A percentile compares a stretch with the other conserved stretches of the same genome.
These are phyloP conservation scores for Aurinia saxatilis DNA, from an alignment of 345 rosid genomes.

Conservation along the genomic window DNA sequence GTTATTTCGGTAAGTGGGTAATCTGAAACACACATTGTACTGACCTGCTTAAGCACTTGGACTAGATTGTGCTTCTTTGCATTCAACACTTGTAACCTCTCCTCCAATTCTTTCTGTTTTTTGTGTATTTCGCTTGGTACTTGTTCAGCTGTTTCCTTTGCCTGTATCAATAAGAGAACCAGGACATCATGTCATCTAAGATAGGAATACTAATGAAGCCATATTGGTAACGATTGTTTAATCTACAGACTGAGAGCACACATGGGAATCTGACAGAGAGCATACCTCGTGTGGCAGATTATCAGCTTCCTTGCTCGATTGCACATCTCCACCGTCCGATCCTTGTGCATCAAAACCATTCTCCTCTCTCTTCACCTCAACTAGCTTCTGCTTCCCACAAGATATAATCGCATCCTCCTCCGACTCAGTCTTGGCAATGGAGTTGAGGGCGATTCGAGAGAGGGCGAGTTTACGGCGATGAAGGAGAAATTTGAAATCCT, in stretches of 20 bases:
- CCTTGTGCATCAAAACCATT: neutral
- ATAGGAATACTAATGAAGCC: neutral
- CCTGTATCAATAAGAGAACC: slow-evolving; percentile 23
- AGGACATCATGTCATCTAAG: neutral
- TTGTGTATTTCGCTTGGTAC: slow-evolving; percentile 38
- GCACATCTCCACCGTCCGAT: slow-evolving; percentile 21
- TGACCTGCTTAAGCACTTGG: slow-evolving; percentile 81
- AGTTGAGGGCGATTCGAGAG: slow-evolving; percentile 34
- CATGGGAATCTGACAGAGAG: no score
- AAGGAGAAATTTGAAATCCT: slow-evolving; percentile 59
- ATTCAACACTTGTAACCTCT: slow-evolving; percentile 60
- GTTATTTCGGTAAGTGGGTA: neutral
- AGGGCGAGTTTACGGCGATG: slow-evolving; percentile 62
- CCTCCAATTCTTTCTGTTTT: slow-evolving; percentile 63
- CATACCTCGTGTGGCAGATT: slow-evolving; percentile 7
- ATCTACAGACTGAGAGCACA: neutral
- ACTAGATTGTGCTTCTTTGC: slow-evolving; percentile 86
- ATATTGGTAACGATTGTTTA: no score
- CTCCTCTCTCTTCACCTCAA: slow-evolving; percentile 24
- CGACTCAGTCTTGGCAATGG: slow-evolving; percentile 12
- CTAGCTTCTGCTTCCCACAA: slow-evolving; percentile 17
- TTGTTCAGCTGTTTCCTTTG: slow-evolving; percentile 27
- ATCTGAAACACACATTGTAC: neutral
- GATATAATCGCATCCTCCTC: neutral
- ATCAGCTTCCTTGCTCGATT: no score